Conservation (phyloP, 345 rosid genomes). For the Populus davidiana region DNA sequence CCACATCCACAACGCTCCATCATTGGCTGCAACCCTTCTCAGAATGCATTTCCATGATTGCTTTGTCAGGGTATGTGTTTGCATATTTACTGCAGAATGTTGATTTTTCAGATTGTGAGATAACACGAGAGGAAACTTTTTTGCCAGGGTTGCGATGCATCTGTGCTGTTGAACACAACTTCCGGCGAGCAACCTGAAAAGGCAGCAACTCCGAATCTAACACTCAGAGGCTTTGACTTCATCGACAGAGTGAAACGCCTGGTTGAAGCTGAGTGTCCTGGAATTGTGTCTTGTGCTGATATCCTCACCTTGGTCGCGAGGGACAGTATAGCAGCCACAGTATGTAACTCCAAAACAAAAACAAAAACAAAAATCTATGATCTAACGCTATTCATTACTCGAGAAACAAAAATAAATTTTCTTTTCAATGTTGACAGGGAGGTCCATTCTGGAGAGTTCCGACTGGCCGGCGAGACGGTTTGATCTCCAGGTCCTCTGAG, state of each 20-base stretch:
- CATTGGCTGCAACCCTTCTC: conserved; percentile 61
- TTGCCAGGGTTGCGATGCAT: conserved; percentile 75
- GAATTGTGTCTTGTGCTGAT: conserved; percentile 73
- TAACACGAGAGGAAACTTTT: background rate
- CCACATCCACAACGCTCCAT: conserved; percentile 64
- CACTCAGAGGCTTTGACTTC: conserved; percentile 65
- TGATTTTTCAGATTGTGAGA: background rate
- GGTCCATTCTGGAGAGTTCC: conserved; percentile 82
- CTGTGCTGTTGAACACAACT: conserved; percentile 62
- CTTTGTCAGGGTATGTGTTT: conserved; percentile 51
- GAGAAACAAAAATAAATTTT: background rate
- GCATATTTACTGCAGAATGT: background rate
- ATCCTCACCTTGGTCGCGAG: conserved; percentile 55
- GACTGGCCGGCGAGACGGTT: conserved; percentile 69
- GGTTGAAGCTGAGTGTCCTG: conserved; percentile 61
- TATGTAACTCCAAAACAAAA: conserved; percentile 22
- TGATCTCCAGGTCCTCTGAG: conserved; percentile 53
- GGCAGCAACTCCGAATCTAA: conserved; percentile 51
- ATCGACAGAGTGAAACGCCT: conserved; percentile 59
- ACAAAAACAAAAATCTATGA: background rate
- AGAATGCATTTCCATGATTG: conserved; percentile 90
- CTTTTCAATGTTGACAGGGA: conserved; percentile 34
- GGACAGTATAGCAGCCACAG: conserved; percentile 59
- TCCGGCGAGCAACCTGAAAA: conserved; percentile 51
- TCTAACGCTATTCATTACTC: background rate